These are phyloP conservation scores for Eimeria zaria DNA, from an alignment of 169 alveolate genomes.

Conservation along the genomic window DNA sequence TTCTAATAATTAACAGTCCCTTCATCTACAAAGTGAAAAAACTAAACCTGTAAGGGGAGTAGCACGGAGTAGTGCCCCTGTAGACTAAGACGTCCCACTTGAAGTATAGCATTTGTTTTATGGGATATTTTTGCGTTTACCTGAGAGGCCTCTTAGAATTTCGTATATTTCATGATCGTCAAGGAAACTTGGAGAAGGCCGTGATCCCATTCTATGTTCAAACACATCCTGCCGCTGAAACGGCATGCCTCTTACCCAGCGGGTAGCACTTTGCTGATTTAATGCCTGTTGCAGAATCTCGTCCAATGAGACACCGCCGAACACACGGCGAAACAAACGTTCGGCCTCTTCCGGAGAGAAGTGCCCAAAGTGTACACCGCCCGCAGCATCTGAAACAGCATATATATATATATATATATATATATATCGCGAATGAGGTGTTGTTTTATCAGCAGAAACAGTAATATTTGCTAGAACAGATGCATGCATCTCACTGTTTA, in stretches of 20 bases:
- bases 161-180: slow-evolving; percentile 40
- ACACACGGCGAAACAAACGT: slow-evolving; percentile 72
- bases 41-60: too few species aligned
- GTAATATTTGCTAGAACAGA: not conserved
- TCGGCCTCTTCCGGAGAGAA: slow-evolving; percentile 82
- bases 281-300: slow-evolving; percentile 65
- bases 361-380: not conserved
- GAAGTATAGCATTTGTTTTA: not conserved
- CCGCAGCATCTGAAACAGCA: not conserved
- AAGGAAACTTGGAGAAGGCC: slow-evolving; percentile 47
- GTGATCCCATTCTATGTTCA: slow-evolving; percentile 46
- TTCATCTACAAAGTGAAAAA: not conserved
- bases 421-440: not conserved
- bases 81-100: not conserved
- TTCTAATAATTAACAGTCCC: not conserved
- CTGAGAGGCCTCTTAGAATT: slow-evolving; percentile 21
- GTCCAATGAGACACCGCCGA: slow-evolving; percentile 70
- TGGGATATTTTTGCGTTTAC: not conserved
- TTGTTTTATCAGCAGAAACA: not conserved
- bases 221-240: slow-evolving; percentile 39
- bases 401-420: not conserved
- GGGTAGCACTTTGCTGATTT: not conserved
- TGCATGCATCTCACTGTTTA: not conserved
- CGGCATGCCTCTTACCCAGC: slow-evolving; percentile 35
- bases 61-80: too few species aligned